Evolutionary conservation across 345 rosid species (phyloP).

Genomic region (Erysimum cheiranthoides): DNA sequence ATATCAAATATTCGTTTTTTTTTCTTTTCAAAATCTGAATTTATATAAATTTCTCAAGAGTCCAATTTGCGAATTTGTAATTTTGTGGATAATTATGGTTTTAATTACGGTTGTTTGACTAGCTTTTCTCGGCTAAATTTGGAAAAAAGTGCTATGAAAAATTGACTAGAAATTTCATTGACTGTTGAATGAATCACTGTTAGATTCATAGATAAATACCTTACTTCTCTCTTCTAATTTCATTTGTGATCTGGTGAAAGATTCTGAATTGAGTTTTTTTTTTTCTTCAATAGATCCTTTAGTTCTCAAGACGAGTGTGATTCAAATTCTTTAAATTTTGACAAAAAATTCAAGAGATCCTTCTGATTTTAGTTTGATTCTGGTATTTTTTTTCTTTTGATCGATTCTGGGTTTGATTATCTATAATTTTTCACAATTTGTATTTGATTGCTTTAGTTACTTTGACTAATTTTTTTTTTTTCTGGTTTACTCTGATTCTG

Average conservation of each 20-base stretch:
- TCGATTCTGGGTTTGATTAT: not conserved
- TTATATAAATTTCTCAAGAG: not conserved
- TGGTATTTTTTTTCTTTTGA: conserved; percentile 12
- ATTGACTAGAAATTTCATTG: conserved; percentile 27
- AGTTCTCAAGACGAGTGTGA: not conserved
- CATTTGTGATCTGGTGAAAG: conserved; percentile 4
- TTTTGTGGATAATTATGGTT: conserved; percentile 23
- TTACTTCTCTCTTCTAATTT: not conserved
- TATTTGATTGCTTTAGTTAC: not conserved
- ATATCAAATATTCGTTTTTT: not conserved
- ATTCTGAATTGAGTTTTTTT: not conserved
- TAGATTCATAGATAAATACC: conserved; percentile 32
- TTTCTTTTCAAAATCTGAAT: not conserved
- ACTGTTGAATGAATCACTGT: conserved; percentile 36
- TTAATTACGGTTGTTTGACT: conserved; percentile 18
- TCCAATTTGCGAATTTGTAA: conserved; percentile 18
- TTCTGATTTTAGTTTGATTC: conserved; percentile 2
- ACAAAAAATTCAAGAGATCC: not conserved
- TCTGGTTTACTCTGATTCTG: conserved; percentile 21
- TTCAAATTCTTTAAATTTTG: not conserved
- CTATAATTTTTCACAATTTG: not conserved
- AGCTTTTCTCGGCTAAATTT: not conserved
- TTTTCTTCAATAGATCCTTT: not conserved
- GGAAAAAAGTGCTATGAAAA: conserved; percentile 7
- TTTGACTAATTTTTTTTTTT: not conserved